Conservation (phyloP, 306 rosid genomes). For the apple (Malus domestica) region ASM211411v1 NC_041790.1:37102001-37102500, state of each 20-base stretch:
- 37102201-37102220: constrained; percentile 63
- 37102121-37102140: constrained; percentile 95
- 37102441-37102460: background rate
- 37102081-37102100: constrained; percentile 96
- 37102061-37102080: constrained; percentile 96
- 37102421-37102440: background rate
- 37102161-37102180: constrained; percentile 25
- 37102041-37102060: constrained; percentile 93
- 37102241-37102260: constrained; percentile 92
- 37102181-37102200: constrained; percentile 10
- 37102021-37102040: constrained; percentile 92
- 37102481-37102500: background rate
- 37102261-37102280: constrained; percentile 96
- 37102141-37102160: constrained; percentile 65
- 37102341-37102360: background rate
- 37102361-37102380: background rate
- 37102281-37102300: constrained; percentile 66
- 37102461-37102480: background rate
- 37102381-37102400: background rate
- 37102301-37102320: background rate
- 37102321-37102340: background rate
- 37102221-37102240: constrained; percentile 97
- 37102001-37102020: constrained; percentile 36
- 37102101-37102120: constrained; percentile 97
- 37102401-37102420: background rate